phyloP scores from a whole-genome alignment of 306 rosid species.

The Ormosia semicastrata region DNA sequence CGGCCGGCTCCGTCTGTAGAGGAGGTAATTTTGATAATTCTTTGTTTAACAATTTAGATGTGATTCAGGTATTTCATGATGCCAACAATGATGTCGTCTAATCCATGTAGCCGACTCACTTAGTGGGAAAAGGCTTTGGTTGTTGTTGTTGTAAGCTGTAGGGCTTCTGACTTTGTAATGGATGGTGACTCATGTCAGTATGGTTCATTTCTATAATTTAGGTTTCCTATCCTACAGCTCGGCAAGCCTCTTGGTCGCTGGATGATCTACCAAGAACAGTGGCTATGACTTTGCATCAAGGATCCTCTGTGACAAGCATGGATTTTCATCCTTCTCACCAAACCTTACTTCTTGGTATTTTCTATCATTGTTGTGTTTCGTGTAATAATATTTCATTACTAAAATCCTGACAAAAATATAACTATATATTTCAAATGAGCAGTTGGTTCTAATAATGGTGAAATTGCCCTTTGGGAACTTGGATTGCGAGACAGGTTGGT shows the following conservation, averaged over 20 bases:
- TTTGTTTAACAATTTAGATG: conserved; percentile 7
- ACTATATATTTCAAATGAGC: conserved; percentile 29
- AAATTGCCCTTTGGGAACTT: conserved; percentile 82
- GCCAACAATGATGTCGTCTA: neutral
- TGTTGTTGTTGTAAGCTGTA: neutral
- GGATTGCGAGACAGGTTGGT: conserved; percentile 63
- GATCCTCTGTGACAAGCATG: conserved; percentile 87
- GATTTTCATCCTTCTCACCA: conserved; percentile 88
- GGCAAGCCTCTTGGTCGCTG: conserved; percentile 67
- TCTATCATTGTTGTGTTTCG: conserved; percentile 2
- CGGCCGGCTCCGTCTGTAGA: conserved; percentile 62
- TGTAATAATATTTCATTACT: conserved; percentile 8
- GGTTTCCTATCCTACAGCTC: conserved; percentile 66
- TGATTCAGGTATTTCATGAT: conserved; percentile 16
- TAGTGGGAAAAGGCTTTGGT: no score
- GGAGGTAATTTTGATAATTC: conserved; percentile 56
- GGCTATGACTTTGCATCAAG: conserved; percentile 71
- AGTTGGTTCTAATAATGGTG: conserved; percentile 85
- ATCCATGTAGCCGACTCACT: no score
- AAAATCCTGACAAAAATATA: conserved; percentile 3
- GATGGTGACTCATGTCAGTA: conserved; percentile 20
- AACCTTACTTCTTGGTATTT: conserved; percentile 72
- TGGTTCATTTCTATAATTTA: conserved; percentile 34
- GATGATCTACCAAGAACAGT: conserved; percentile 86
- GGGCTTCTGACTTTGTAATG: neutral